Evolutionary conservation across 2,329 filamentous ascomycete species (phyloP).

Genomic region (Pseudophaeomoniella oleicola): DNA sequence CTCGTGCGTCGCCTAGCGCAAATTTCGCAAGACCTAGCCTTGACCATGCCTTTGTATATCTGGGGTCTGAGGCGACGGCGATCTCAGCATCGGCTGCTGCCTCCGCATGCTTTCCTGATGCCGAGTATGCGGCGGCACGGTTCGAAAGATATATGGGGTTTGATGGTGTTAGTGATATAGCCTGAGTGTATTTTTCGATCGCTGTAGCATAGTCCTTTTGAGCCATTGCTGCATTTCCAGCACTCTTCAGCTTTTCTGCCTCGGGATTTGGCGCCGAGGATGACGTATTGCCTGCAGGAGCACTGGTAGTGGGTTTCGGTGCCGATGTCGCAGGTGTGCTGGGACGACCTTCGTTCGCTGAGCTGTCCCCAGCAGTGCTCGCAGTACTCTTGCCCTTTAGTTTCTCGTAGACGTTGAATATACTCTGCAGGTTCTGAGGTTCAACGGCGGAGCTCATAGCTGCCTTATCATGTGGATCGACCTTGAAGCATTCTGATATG

Average conservation of each 20-base stretch:
- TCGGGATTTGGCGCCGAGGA: constrained; percentile 42
- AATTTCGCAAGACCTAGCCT: constrained; percentile 82
- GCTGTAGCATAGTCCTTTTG: constrained; percentile 76
- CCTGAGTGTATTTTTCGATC: constrained; percentile 77
- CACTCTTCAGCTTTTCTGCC: constrained; percentile 75
- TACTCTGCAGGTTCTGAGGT: constrained; percentile 72
- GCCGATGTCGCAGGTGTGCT: constrained; percentile 24
- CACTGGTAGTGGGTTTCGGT: constrained; percentile 6
- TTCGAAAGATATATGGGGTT: constrained; percentile 98
- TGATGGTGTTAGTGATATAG: constrained; percentile 61
- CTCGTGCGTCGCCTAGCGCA: constrained; percentile 78
- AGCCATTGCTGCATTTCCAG: constrained; percentile 90
- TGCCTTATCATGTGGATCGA: constrained; percentile 64
- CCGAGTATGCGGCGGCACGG: constrained; percentile 85
- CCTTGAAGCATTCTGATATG: constrained; percentile 89
- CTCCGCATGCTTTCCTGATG: constrained; percentile 66
- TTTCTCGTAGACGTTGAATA: constrained; percentile 95
- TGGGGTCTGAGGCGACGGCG: constrained; percentile 73
- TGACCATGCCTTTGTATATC: constrained; percentile 96
- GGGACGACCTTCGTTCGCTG: constrained; percentile 25
- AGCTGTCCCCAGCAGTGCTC: constrained; percentile 26
- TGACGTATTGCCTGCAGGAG: constrained; percentile 15
- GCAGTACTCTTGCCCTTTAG: constrained; percentile 52
- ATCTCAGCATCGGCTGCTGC: constrained; percentile 81
- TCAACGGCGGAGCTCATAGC: constrained; percentile 66